These are phyloP conservation scores for Medicago ruthenica DNA, from an alignment of 306 rosid species.

Conservation along the genomic window DNA sequence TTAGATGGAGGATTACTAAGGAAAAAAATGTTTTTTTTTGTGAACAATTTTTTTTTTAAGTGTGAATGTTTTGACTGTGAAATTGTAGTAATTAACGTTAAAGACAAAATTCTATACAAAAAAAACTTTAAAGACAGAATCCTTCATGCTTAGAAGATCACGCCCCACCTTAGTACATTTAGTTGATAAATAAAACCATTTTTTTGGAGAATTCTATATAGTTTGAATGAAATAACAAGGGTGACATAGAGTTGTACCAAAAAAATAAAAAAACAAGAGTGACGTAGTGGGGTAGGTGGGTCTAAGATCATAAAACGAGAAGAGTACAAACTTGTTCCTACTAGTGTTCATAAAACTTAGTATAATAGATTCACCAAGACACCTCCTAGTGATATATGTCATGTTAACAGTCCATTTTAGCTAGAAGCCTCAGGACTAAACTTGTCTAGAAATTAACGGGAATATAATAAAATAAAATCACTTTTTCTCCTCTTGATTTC, in stretches of 20 bases:
- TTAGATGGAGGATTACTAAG: too few species aligned
- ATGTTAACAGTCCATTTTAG: slow-evolving; percentile 15
- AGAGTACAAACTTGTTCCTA: slow-evolving; percentile 31
- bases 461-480: slow-evolving; percentile 3
- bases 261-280: slow-evolving; percentile 28
- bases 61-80: neutral
- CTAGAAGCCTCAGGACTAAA: slow-evolving; percentile 27
- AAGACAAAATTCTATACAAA: neutral
- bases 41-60: too few species aligned
- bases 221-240: slow-evolving; percentile 30
- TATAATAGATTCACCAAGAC: neutral
- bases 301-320: neutral
- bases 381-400: slow-evolving; percentile 42
- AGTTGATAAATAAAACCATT: neutral
- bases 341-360: neutral
- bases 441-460: slow-evolving; percentile 32
- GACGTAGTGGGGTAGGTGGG: slow-evolving; percentile 20
- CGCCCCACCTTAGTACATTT: slow-evolving; percentile 15
- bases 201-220: slow-evolving; percentile 42
- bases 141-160: slow-evolving; percentile 3
- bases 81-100: neutral
- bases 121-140: too few species aligned
- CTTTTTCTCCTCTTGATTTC: slow-evolving; percentile 45
- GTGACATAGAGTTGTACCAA: neutral
- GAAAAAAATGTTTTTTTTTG: too few species aligned